These are phyloP conservation scores for Serpula lacrymans DNA, from an alignment of 768 basidiomycete genomes.

Conservation along the genomic window DNA sequence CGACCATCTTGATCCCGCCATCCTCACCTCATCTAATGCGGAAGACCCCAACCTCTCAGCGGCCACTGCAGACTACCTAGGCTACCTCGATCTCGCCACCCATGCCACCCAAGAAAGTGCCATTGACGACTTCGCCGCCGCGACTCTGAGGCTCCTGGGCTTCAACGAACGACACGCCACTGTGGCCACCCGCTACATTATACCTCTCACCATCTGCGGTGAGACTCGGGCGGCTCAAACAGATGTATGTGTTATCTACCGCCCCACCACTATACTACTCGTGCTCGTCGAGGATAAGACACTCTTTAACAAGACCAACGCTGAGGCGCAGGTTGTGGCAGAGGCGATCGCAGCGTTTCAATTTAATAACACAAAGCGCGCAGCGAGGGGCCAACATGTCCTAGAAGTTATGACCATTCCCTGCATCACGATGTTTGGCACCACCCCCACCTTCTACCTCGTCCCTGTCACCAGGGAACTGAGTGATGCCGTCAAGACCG, in stretches of 20 bases:
- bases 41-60: conserved; percentile 18
- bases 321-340: conserved; percentile 1
- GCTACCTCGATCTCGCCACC: conserved; percentile 20
- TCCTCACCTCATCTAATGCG: conserved; percentile 15
- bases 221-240: conserved; percentile 18
- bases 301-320: conserved; percentile 7
- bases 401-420: conserved; percentile 6
- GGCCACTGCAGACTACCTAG: conserved; percentile 15
- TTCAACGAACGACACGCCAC: conserved; percentile 14
- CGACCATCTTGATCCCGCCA: conserved; percentile 20
- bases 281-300: conserved; percentile 24
- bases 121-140: conserved; percentile 20
- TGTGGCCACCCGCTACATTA: conserved; percentile 17
- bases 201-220: conserved; percentile 28
- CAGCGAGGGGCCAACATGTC: conserved; percentile 5
- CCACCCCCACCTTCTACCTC: conserved; percentile 12
- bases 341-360: no score
- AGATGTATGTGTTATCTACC: conserved; percentile 26
- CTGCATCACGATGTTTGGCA: conserved; percentile 13
- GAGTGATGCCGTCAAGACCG: conserved; percentile 10
- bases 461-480: conserved; percentile 14
- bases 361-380: neutral
- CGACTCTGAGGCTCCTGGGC: conserved; percentile 22
- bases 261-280: conserved; percentile 17
- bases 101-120: conserved; percentile 15